Conservation (phyloP, 202 grass and related monocot species). For the Dendrocalamus latiflorus region DNA sequence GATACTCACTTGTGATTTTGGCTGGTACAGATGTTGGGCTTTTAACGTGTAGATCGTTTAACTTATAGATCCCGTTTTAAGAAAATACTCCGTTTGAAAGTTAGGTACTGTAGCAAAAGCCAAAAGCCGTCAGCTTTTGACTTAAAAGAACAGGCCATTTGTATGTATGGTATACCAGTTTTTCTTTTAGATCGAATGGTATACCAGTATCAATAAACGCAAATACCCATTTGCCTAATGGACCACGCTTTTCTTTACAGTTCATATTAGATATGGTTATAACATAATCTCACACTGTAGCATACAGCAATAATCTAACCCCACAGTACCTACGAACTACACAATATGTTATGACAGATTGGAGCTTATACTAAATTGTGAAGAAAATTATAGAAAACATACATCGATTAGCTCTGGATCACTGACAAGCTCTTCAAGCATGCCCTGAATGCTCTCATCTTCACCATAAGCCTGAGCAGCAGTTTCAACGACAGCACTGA, state of each 20-base stretch:
- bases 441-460: slow-evolving; percentile 37
- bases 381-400: slow-evolving; percentile 2
- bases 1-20: too few species aligned
- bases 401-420: slow-evolving; percentile 66
- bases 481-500: slow-evolving; percentile 62
- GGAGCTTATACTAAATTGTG: not conserved
- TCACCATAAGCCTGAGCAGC: slow-evolving; percentile 37
- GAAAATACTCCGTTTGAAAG: too few species aligned
- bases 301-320: not conserved
- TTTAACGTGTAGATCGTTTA: too few species aligned
- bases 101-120: too few species aligned
- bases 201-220: not conserved
- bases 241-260: not conserved
- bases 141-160: too few species aligned
- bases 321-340: not conserved
- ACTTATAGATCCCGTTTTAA: too few species aligned
- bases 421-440: slow-evolving; percentile 53
- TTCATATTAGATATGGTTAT: not conserved
- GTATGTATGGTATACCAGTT: not conserved
- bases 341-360: not conserved
- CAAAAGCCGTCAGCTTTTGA: too few species aligned
- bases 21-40: too few species aligned
- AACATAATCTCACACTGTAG: not conserved
- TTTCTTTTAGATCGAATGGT: not conserved
- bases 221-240: not conserved